Base-by-base conservation (phyloP, 495 filamentous ascomycete species). In the Sporormia fimetaria region DNA sequence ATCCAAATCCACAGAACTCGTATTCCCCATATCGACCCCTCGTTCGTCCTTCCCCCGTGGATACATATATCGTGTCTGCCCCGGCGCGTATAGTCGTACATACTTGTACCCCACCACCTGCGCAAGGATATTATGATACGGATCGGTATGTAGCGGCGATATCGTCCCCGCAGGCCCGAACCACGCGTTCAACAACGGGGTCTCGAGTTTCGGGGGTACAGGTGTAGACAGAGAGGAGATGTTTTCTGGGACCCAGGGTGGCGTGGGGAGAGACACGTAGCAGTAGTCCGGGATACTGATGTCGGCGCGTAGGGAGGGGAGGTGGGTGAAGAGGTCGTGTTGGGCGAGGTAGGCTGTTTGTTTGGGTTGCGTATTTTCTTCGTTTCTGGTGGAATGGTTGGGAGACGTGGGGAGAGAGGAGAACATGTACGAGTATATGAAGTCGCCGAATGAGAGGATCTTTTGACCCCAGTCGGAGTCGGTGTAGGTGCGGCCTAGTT, bases 81-180 rank as follows among this genome's bases (percentile, higher is more conserved):
- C 51, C 0, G 88, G 85, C 3, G 77, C 67, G 61, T 95, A 98
- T 3, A 96, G 67, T 2, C 88, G 68, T 21, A 98, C 65, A 55
- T 95, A 98, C 58, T 98, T 98, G 28, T 74, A 68, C 0, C 90
- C 90, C 0, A 94, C 83, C 0, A 95, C 81, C 56, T 96, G 90
- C 14, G 79, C 75, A 8, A 98, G 71, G 22, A 96, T 74, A 52
- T 98, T 98, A 54, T 95, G 81, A 56, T 94, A 87, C 1, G 86
- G 84, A 55, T 98, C 90, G 15, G 84, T 88, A 58, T 98, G 90
- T 14, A 95, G 62, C 4, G 92, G 90, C 0, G 83, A 92, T 27
- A 95, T 86, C 2, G 90, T 96, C 31, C 77, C 79, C 0, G 75
- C 63, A 0, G 90, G 90, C 0, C 90, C 90, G 38, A 96, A 80